These are phyloP conservation scores for Thalia dealbata DNA, from an alignment of 176 grass and related monocot genomes.

Conservation along the genomic window DNA sequence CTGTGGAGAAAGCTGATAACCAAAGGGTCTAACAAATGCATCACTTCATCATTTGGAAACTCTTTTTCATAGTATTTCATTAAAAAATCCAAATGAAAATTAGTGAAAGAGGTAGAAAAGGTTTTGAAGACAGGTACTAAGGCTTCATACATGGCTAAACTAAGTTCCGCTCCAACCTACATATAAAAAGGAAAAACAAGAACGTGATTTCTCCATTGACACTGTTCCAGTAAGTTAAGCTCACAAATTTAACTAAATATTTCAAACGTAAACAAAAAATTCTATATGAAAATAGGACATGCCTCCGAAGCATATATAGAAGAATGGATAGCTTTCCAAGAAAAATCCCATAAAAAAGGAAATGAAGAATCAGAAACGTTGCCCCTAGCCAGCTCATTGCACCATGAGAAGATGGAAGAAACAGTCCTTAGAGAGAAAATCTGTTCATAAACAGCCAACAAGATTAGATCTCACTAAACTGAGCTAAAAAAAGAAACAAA, in stretches of 20 bases:
- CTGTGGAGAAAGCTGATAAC: slow-evolving; percentile 43
- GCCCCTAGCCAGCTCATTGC: slow-evolving; percentile 30
- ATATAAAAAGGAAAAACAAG: slow-evolving; percentile 8
- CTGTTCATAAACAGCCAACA: slow-evolving; percentile 40
- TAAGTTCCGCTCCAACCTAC: slow-evolving; percentile 73
- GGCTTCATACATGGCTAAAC: slow-evolving; percentile 79
- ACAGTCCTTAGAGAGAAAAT: slow-evolving; percentile 63
- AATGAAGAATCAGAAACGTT: slow-evolving; percentile 42
- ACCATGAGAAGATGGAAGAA: slow-evolving; percentile 60
- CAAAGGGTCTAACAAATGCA: slow-evolving; percentile 52
- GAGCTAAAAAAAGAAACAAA: not conserved
- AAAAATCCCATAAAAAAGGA: slow-evolving; percentile 66
- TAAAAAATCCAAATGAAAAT: slow-evolving; percentile 30
- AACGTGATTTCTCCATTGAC: not conserved
- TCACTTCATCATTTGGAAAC: slow-evolving; percentile 15
- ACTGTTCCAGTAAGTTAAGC: not conserved
- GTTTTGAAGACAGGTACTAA: slow-evolving; percentile 49
- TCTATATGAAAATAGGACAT: slow-evolving; percentile 22
- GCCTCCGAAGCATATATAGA: slow-evolving; percentile 48
- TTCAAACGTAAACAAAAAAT: slow-evolving; percentile 1
- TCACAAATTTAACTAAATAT: not conserved
- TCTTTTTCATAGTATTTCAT: slow-evolving; percentile 9
- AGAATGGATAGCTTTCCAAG: slow-evolving; percentile 70
- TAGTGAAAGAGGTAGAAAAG: slow-evolving; percentile 31
- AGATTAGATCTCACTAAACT: not conserved